Evolutionary conservation across 352 stramenopile species (phyloP).

Genomic region (Thalassiosira hispida): DNA sequence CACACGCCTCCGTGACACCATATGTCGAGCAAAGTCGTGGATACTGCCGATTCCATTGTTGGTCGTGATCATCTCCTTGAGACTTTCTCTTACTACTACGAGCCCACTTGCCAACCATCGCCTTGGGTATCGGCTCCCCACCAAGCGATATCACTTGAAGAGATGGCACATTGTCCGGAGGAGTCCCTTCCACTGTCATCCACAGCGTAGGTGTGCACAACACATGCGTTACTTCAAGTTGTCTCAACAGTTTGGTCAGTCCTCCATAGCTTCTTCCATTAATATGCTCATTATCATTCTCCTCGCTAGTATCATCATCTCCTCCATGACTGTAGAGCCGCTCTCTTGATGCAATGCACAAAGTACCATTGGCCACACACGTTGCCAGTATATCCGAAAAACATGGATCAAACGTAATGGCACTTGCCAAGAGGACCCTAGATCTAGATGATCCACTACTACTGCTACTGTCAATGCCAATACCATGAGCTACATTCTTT

Average conservation of each 20-base stretch:
- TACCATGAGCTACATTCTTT: constrained; percentile 76
- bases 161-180: constrained; percentile 24
- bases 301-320: background rate
- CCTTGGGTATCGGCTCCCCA: constrained; percentile 75
- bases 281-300: background rate
- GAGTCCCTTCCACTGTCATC: constrained; percentile 36
- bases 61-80: background rate
- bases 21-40: constrained; percentile 74
- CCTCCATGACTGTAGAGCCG: constrained; percentile 31
- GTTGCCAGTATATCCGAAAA: constrained; percentile 79
- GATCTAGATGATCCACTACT: constrained; percentile 21
- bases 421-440: constrained; percentile 69
- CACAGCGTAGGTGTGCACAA: constrained; percentile 80
- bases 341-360: constrained; percentile 56
- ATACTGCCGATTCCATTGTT: constrained; percentile 31
- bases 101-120: constrained; percentile 55
- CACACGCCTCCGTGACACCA: constrained; percentile 83
- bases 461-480: constrained; percentile 19
- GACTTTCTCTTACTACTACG: constrained; percentile 7
- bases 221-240: constrained; percentile 65
- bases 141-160: constrained; percentile 72
- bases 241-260: constrained; percentile 47
- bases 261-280: constrained; percentile 8
- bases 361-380: constrained; percentile 55
- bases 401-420: constrained; percentile 79